phyloP scores from a whole-genome alignment of 2,329 filamentous ascomycete species.

The Fusarium scirpi region DNA sequence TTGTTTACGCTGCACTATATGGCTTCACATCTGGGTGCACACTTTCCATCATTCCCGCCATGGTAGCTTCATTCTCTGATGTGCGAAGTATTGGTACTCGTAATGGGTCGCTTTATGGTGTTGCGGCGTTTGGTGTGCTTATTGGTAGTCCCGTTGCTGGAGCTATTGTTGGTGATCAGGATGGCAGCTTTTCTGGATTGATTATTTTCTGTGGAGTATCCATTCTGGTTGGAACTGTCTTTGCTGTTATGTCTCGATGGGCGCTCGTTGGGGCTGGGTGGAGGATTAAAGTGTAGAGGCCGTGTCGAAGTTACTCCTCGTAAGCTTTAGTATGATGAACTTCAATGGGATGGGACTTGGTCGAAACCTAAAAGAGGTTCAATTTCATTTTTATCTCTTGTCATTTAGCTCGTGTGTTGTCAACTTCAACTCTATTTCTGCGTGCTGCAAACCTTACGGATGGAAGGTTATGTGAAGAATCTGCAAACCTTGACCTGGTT shows the following conservation, averaged over 20 bases:
- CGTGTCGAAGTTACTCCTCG: accelerated
- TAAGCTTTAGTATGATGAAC: not conserved
- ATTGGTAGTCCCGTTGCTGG: constrained; percentile 43
- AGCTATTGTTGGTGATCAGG: constrained; percentile 18
- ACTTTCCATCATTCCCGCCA: constrained; percentile 49
- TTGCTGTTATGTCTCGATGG: not conserved
- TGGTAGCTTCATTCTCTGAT: constrained; percentile 64
- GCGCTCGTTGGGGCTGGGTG: not conserved
- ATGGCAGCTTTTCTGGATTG: not conserved
- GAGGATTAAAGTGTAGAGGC: not conserved
- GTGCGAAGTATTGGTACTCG: constrained; percentile 66
- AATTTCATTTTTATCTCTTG: not conserved
- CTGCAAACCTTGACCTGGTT: too few species aligned
- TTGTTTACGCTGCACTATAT: constrained; percentile 51
- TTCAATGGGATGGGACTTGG: accelerated
- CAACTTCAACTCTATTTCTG: not conserved
- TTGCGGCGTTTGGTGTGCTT: constrained; percentile 30
- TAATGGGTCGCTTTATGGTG: constrained; percentile 54
- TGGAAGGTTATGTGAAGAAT: too few species aligned
- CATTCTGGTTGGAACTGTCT: not conserved
- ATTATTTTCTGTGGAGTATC: constrained; percentile 14
- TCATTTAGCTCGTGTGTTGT: not conserved
- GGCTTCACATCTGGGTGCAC: constrained; percentile 54
- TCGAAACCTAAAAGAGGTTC: accelerated
- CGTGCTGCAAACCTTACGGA: not conserved